Conservation (phyloP, 1,284 basidiomycete genomes). For the Puccinia sorghi region DNA sequence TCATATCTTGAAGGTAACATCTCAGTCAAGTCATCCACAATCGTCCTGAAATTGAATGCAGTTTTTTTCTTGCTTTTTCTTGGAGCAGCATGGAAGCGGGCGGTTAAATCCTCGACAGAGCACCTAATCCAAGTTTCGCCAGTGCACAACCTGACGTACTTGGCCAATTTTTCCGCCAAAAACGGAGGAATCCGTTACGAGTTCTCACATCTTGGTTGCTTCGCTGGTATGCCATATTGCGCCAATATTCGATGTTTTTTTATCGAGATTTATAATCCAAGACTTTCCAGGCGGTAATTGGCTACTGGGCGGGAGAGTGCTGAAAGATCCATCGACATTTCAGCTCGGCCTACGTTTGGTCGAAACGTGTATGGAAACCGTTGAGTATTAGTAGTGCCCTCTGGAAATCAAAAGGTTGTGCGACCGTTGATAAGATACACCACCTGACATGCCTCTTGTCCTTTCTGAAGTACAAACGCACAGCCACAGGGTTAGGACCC, state of each 20-base stretch:
- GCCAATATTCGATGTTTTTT: neutral
- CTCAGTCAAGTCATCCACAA: too few species aligned
- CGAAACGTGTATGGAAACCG: conserved; percentile 44
- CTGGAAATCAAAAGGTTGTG: too few species aligned
- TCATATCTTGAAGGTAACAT: conserved; percentile 27
- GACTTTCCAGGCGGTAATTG: conserved; percentile 42
- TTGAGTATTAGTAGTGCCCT: conserved; percentile 7
- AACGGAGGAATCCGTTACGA: neutral
- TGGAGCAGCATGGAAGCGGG: conserved; percentile 38
- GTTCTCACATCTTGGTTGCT: conserved; percentile 50
- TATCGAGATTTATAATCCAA: neutral
- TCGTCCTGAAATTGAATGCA: neutral
- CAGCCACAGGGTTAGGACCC: conserved; percentile 40
- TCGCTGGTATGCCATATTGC: conserved; percentile 14
- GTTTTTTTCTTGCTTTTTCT: neutral
- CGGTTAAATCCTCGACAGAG: conserved; percentile 41
- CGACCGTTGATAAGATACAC: neutral
- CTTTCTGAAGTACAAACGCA: conserved; percentile 30
- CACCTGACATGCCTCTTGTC: neutral
- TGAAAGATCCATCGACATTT: conserved; percentile 28
- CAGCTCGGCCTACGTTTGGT: conserved; percentile 26
- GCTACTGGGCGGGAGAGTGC: conserved; percentile 33
- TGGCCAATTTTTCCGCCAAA: conserved; percentile 1
- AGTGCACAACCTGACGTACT: conserved; percentile 34
- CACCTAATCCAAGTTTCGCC: conserved; percentile 35